phyloP scores from a whole-genome alignment of 2,329 filamentous ascomycete genomes.

The Chaetothyriales sp. region DNA sequence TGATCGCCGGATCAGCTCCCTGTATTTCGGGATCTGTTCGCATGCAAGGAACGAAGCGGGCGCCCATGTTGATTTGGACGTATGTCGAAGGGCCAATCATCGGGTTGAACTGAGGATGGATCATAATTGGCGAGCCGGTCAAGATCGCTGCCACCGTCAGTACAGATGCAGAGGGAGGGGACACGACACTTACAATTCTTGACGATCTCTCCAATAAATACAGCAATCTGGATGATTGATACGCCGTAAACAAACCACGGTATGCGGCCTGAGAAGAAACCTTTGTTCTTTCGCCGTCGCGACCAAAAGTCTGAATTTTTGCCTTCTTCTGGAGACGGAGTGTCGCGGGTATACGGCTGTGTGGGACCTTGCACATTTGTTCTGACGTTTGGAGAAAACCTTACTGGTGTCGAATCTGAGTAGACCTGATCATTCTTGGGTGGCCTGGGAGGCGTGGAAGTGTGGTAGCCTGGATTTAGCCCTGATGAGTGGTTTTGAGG shows the following conservation, averaged over 20 bases:
- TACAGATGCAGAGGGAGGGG: not conserved
- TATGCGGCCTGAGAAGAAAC: constrained; percentile 44
- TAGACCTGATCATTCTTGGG: constrained; percentile 3
- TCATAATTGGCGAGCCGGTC: constrained; percentile 57
- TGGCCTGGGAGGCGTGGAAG: constrained; percentile 5
- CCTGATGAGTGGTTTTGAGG: not conserved
- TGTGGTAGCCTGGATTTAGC: constrained; percentile 3
- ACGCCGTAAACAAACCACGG: constrained; percentile 77
- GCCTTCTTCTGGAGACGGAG: constrained; percentile 44
- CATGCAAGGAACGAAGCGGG: constrained; percentile 89
- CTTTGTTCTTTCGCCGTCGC: constrained; percentile 29
- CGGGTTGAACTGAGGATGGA: constrained; percentile 76
- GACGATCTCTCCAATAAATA: constrained; percentile 80
- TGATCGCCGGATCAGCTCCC: constrained; percentile 22
- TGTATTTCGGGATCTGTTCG: constrained; percentile 46
- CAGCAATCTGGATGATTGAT: constrained; percentile 59
- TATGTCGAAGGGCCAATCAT: constrained; percentile 93
- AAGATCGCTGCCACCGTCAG: constrained; percentile 42
- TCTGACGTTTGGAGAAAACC: constrained; percentile 8
- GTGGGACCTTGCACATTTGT: constrained; percentile 9
- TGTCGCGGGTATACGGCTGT: constrained; percentile 30
- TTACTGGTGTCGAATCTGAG: constrained; percentile 12
- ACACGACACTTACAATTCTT: constrained; percentile 54
- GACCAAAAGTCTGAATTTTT: constrained; percentile 1
- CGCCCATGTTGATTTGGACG: constrained; percentile 92